These are phyloP conservation scores for Collybia sp. DNA, from an alignment of 768 basidiomycete species.

Conservation along the genomic window DNA sequence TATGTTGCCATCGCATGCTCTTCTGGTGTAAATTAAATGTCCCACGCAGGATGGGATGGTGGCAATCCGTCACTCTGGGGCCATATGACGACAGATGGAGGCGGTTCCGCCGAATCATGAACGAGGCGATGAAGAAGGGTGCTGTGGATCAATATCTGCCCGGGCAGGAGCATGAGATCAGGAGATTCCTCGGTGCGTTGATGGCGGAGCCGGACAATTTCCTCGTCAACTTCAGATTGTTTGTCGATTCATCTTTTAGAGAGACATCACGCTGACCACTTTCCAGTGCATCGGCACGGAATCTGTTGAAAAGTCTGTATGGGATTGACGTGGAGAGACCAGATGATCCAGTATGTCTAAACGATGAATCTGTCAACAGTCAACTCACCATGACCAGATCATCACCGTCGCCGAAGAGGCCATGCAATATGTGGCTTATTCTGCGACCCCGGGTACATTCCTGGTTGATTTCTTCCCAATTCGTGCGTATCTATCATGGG, in stretches of 20 bases:
- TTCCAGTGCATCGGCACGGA: constrained; percentile 13
- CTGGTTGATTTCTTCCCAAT: constrained; percentile 21
- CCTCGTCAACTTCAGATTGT: constrained; percentile 23
- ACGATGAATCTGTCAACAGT: background rate
- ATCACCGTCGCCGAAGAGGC: constrained; percentile 17
- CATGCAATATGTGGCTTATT: constrained; percentile 14
- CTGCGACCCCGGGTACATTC: constrained; percentile 21
- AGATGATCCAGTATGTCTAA: constrained; percentile 14
- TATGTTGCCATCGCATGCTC: no score
- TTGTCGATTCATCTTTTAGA: constrained; percentile 2
- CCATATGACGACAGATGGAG: constrained; percentile 22
- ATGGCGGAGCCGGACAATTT: constrained; percentile 15
- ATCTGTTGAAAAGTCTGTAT: constrained; percentile 18
- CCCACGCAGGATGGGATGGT: constrained; percentile 18
- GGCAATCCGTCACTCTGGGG: constrained; percentile 14
- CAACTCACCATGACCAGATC: constrained; percentile 10
- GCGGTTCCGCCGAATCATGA: constrained; percentile 18
- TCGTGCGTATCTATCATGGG: constrained; percentile 5
- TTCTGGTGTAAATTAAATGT: background rate
- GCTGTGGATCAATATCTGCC: constrained; percentile 15
- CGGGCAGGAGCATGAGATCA: constrained; percentile 15
- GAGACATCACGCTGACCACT: no score
- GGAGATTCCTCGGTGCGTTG: constrained; percentile 13
- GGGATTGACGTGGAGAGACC: constrained; percentile 17
- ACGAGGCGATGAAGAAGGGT: constrained; percentile 18